Conservation (phyloP, 352 stramenopile genomes). For the Halophytophthora batemanensis region DNA sequence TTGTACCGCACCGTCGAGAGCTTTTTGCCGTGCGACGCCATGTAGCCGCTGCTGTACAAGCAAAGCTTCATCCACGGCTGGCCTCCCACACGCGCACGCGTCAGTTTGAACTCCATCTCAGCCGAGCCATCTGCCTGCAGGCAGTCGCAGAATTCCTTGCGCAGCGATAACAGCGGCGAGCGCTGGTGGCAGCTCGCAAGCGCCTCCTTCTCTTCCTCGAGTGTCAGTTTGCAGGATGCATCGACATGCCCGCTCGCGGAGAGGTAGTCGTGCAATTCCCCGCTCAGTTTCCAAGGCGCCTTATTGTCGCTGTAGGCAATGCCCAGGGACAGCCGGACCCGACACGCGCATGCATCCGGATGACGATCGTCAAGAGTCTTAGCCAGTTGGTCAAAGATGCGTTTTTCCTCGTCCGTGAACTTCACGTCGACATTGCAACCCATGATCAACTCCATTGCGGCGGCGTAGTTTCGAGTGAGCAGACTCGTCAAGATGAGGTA, state of each 20-base stretch:
- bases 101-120: slow-evolving; percentile 62
- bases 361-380: slow-evolving; percentile 94
- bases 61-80: slow-evolving; percentile 85
- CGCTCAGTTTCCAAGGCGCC: slow-evolving; percentile 82
- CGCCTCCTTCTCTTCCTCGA: slow-evolving; percentile 94
- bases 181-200: slow-evolving; percentile 70
- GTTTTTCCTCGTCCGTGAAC: slow-evolving; percentile 95
- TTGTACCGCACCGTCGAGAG: slow-evolving; percentile 84
- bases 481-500: slow-evolving; percentile 98
- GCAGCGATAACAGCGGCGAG: slow-evolving; percentile 59
- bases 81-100: slow-evolving; percentile 67
- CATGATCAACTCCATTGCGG: slow-evolving; percentile 95
- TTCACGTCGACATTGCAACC: slow-evolving; percentile 95
- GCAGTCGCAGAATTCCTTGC: slow-evolving; percentile 71
- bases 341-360: slow-evolving; percentile 94
- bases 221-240: slow-evolving; percentile 90
- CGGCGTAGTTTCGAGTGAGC: slow-evolving; percentile 92
- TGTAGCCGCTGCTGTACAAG: slow-evolving; percentile 71
- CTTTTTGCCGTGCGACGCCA: slow-evolving; percentile 74
- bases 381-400: slow-evolving; percentile 96
- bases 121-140: slow-evolving; percentile 16
- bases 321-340: slow-evolving; percentile 85
- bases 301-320: slow-evolving; percentile 91
- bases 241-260: slow-evolving; percentile 89
- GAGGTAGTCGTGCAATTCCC: slow-evolving; percentile 87